A percentile compares a stretch with the other conserved stretches of the same genome.
phyloP scores from a whole-genome alignment of 2,329 filamentous ascomycete species.

The Fusarium pseudograminearum region DNA sequence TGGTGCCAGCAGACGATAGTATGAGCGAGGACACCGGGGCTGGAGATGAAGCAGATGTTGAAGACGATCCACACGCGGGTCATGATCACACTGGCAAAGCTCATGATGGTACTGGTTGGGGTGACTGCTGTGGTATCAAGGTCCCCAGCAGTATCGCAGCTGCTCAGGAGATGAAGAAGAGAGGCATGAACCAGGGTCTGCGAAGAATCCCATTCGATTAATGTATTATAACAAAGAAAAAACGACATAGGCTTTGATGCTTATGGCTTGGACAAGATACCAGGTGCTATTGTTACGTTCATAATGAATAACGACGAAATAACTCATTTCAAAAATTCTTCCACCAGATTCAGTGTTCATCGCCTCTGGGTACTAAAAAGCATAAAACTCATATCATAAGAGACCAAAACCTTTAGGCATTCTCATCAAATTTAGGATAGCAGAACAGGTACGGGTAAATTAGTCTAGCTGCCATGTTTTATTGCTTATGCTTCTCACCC shows the following conservation, averaged over 20 bases:
- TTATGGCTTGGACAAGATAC: background rate
- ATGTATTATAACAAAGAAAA: slow-evolving; percentile 21
- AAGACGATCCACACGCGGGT: slow-evolving; percentile 70
- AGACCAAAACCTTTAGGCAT: no score
- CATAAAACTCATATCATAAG: background rate
- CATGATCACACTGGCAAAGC: slow-evolving; percentile 70
- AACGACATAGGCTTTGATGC: background rate
- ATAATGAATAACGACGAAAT: slow-evolving; percentile 11
- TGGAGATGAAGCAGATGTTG: slow-evolving; percentile 57
- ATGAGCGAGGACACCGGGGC: slow-evolving; percentile 78
- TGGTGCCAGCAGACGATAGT: slow-evolving; percentile 82
- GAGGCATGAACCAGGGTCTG: slow-evolving; percentile 68
- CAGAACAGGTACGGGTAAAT: no score
- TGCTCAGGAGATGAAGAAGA: slow-evolving; percentile 87
- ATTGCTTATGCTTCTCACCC: no score
- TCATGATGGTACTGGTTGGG: slow-evolving; percentile 79
- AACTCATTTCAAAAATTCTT: background rate
- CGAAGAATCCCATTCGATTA: slow-evolving; percentile 87
- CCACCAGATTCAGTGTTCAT: background rate
- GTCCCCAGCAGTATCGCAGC: slow-evolving; percentile 95
- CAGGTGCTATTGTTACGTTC: background rate
- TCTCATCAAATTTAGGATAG: no score
- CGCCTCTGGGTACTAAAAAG: background rate
- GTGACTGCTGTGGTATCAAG: slow-evolving; percentile 97
- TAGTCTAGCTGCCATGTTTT: no score